Evolutionary conservation across 306 rosid genomes (phyloP).

Genomic region (Vicia sativa): DNA sequence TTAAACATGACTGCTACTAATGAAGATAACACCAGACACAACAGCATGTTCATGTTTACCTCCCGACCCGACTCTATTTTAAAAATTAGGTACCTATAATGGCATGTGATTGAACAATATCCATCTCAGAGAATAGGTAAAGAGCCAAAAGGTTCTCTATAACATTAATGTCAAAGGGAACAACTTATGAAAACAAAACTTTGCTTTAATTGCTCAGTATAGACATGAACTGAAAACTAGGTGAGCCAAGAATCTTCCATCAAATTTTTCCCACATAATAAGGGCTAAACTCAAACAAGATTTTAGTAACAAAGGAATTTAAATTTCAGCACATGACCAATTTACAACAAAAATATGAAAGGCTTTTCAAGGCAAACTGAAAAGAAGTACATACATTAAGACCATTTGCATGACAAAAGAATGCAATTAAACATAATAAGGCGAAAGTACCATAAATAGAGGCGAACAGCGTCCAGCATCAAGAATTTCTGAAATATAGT

Average conservation of each 20-base stretch:
- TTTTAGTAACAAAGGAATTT: constrained; percentile 33
- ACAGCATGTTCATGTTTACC: constrained; percentile 13
- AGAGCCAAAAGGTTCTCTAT: not conserved
- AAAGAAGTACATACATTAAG: not conserved
- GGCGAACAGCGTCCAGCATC: constrained; percentile 80
- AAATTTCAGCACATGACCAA: constrained; percentile 14
- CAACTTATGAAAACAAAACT: constrained; percentile 6
- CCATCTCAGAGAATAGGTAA: too few species aligned
- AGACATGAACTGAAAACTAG: constrained; percentile 25
- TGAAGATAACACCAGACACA: constrained; percentile 17
- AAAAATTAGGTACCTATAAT: constrained; percentile 25
- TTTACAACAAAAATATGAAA: constrained; percentile 29
- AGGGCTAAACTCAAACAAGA: constrained; percentile 34
- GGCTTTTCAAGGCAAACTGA: constrained; percentile 13
- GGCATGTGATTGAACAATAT: constrained; percentile 13
- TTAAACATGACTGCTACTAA: constrained; percentile 3
- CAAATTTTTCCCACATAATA: constrained; percentile 17
- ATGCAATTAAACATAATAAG: constrained; percentile 10
- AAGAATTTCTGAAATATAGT: constrained; percentile 86
- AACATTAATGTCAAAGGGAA: constrained; percentile 9
- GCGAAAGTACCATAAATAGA: constrained; percentile 82
- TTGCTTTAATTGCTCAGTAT: constrained; percentile 18
- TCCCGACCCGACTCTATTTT: not conserved
- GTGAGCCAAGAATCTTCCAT: constrained; percentile 29
- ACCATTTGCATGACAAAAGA: constrained; percentile 26